Conservation (phyloP, 441 rosid genomes). For the Aquilaria agallochum region DNA sequence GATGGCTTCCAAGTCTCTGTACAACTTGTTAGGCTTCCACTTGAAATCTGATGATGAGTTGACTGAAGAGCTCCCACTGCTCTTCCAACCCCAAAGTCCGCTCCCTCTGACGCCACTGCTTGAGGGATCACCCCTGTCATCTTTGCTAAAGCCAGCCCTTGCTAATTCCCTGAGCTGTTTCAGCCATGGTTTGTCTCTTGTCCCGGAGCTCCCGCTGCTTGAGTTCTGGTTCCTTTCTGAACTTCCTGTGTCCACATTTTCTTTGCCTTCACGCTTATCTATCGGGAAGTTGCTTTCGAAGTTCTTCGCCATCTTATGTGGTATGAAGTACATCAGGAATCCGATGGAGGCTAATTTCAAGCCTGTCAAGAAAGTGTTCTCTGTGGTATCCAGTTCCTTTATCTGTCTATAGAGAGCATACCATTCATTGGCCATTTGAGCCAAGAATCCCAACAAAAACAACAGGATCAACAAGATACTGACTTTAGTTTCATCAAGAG, state of each 20-base stretch:
- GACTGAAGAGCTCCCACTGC: conserved; percentile 56
- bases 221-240: conserved; percentile 42
- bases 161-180: conserved; percentile 83
- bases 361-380: conserved; percentile 52
- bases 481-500: conserved; percentile 33
- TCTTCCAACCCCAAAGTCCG: conserved; percentile 57
- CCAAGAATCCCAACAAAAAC: conserved; percentile 63
- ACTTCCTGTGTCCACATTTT: conserved; percentile 29
- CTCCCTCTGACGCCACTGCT: conserved; percentile 67
- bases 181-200: conserved; percentile 61
- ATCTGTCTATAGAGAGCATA: conserved; percentile 68
- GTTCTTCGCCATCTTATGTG: conserved; percentile 38
- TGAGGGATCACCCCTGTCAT: conserved; percentile 69
- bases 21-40: conserved; percentile 51
- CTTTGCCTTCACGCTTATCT: conserved; percentile 27
- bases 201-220: conserved; percentile 54
- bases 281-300: conserved; percentile 41
- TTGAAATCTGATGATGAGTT: conserved; percentile 53
- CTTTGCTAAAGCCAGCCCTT: conserved; percentile 68
- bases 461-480: conserved; percentile 66
- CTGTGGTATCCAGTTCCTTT: conserved; percentile 46
- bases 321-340: conserved; percentile 44
- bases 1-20: conserved; percentile 85
- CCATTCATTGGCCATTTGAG: conserved; percentile 64
- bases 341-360: conserved; percentile 65